A percentile compares a stretch with the other conserved stretches of the same genome.
Conservation (phyloP, 1,284 basidiomycete genomes). For the Phenoliferia sp. region DNA sequence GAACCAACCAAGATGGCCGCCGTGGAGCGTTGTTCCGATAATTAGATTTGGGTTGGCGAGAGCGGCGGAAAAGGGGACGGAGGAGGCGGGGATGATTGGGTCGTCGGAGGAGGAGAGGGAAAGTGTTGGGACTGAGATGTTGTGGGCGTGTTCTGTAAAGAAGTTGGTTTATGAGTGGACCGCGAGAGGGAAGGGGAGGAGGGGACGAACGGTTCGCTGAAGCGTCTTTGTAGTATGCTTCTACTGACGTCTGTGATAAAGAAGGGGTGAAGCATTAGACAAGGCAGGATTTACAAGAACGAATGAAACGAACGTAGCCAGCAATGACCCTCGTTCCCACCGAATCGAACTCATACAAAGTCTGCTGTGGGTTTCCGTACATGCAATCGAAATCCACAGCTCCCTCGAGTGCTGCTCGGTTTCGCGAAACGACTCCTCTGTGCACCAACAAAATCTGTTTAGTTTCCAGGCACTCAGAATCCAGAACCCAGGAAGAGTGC, state of each 20-base stretch:
- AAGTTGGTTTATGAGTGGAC: not conserved
- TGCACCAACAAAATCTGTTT: not conserved
- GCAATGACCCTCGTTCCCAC: slow-evolving; percentile 68
- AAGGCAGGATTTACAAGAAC: too few relatives aligned
- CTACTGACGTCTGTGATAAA: slow-evolving; percentile 50
- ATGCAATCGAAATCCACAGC: slow-evolving; percentile 33
- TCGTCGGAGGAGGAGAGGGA: slow-evolving; percentile 87
- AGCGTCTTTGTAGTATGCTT: slow-evolving; percentile 65
- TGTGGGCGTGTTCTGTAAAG: slow-evolving; percentile 30
- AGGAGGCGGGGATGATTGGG: slow-evolving; percentile 59
- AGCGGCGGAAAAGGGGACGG: slow-evolving; percentile 44
- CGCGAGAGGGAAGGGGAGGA: not conserved
- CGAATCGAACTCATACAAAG: slow-evolving; percentile 48
- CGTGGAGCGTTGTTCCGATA: slow-evolving; percentile 67
- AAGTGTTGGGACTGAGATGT: slow-evolving; percentile 50
- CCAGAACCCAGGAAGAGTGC: not conserved
- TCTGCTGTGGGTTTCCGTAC: slow-evolving; percentile 32
- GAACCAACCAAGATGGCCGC: slow-evolving; percentile 97
- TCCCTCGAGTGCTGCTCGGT: slow-evolving; percentile 43
- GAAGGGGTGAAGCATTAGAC: slow-evolving; percentile 12
- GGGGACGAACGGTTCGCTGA: slow-evolving; percentile 19
- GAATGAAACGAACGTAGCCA: slow-evolving; percentile 51
- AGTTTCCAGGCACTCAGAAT: not conserved
- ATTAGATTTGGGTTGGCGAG: slow-evolving; percentile 58
- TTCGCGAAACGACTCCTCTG: slow-evolving; percentile 57